Conservation (phyloP, 2,329 filamentous ascomycete species). For the Podosphaera aphanis region DNA sequence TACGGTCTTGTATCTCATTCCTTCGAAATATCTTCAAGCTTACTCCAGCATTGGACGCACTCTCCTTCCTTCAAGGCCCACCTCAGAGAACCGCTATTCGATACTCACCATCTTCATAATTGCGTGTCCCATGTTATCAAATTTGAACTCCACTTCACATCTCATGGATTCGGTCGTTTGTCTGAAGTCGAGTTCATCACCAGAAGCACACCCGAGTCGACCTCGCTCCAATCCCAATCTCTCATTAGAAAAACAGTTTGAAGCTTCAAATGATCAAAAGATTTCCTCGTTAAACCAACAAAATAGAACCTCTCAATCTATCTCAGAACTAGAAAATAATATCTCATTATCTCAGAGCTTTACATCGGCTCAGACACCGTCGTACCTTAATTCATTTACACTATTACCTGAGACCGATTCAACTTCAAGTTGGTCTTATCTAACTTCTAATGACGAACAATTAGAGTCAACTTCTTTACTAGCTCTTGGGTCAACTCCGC, state of each 20-base stretch:
- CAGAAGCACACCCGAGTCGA: conserved; percentile 13
- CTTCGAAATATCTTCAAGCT: neutral
- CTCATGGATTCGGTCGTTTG: conserved; percentile 5
- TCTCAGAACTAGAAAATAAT: conserved; percentile 7
- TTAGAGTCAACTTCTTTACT: conserved; percentile 8
- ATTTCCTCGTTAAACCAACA: conserved; percentile 5
- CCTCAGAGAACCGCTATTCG: neutral
- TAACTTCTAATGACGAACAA: conserved; percentile 10
- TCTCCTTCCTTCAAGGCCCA: neutral
- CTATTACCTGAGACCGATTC: conserved; percentile 12
- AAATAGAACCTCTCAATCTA: conserved; percentile 6
- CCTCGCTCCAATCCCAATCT: conserved; percentile 14
- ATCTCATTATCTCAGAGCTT: conserved; percentile 7
- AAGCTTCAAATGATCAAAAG: conserved; percentile 12
- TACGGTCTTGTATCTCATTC: neutral
- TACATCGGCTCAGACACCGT: conserved; percentile 9
- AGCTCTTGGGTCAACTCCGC: conserved; percentile 11
- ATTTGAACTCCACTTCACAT: neutral
- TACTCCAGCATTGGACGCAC: neutral
- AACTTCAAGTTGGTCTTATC: conserved; percentile 12
- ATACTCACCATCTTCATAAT: neutral
- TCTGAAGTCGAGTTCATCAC: conserved; percentile 11
- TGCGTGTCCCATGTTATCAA: neutral
- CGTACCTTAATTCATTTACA: conserved; percentile 12
- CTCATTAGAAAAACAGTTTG: conserved; percentile 13